Evolutionary conservation across 345 rosid species (phyloP).

Genomic region (Reutealis trisperma): DNA sequence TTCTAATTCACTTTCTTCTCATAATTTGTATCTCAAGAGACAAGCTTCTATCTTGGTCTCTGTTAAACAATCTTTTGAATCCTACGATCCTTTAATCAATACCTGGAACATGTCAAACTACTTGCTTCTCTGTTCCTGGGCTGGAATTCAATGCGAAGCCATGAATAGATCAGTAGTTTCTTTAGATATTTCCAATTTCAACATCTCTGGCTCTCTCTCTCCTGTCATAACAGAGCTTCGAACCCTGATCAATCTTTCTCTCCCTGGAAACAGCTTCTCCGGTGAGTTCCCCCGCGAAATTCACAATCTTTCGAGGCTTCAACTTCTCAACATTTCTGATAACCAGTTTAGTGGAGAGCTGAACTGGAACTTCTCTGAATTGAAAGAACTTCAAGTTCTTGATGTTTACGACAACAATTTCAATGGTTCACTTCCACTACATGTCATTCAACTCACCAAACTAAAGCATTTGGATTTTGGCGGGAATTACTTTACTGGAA

Average conservation of each 20-base stretch:
- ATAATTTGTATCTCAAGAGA: conserved; percentile 37
- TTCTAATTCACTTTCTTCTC: conserved; percentile 34
- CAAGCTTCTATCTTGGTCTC: conserved; percentile 63
- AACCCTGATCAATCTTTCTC: conserved; percentile 43
- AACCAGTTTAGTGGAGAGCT: conserved; percentile 52
- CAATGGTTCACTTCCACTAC: conserved; percentile 49
- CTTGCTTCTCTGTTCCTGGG: conserved; percentile 54
- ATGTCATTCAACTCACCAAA: conserved; percentile 36
- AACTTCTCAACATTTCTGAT: conserved; percentile 53
- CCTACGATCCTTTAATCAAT: conserved; percentile 48
- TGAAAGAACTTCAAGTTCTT: conserved; percentile 43
- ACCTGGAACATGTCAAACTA: conserved; percentile 54
- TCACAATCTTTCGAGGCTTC: conserved; percentile 42
- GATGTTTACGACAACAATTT: conserved; percentile 61
- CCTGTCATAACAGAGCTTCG: conserved; percentile 46
- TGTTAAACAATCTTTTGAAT: conserved; percentile 46
- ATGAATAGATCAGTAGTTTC: conserved; percentile 44
- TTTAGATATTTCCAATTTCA: conserved; percentile 52
- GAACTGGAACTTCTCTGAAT: conserved; percentile 48
- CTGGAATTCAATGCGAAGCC: conserved; percentile 49
- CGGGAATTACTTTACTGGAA: conserved; percentile 62
- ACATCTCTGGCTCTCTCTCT: conserved; percentile 60
- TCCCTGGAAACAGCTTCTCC: conserved; percentile 43
- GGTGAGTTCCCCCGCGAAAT: conserved; percentile 41
- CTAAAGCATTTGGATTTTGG: conserved; percentile 60